Conservation (phyloP, 345 rosid species). For the Barbarea vulgaris region DNA sequence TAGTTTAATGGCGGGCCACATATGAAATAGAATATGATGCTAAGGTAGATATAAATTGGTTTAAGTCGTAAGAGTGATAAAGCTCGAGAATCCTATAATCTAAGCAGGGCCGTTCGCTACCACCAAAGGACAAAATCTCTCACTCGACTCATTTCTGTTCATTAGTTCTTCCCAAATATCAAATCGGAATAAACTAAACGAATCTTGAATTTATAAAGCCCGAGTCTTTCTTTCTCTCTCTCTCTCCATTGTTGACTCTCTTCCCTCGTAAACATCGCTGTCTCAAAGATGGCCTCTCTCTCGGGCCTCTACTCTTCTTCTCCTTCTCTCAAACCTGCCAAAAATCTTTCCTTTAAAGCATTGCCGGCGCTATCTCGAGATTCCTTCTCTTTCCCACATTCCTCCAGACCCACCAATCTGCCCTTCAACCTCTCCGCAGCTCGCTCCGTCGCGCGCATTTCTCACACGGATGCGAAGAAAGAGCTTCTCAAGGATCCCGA, state of each 20-base stretch:
- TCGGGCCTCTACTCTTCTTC: conserved; percentile 68
- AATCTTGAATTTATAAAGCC: neutral
- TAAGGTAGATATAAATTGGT: neutral
- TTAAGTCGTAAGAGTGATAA: conserved; percentile 22
- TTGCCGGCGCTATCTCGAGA: conserved; percentile 34
- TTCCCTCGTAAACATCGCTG: conserved; percentile 42
- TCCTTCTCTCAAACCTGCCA: conserved; percentile 37
- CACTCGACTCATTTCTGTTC: conserved; percentile 2
- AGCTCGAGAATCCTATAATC: conserved; percentile 14
- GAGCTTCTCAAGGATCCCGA: conserved; percentile 69
- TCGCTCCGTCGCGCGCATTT: conserved; percentile 57
- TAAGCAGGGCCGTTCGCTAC: conserved; percentile 35
- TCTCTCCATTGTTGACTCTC: conserved; percentile 22
- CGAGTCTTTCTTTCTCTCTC: conserved; percentile 13
- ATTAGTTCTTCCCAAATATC: conserved; percentile 32
- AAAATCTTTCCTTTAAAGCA: conserved; percentile 37
- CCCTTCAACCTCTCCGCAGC: conserved; percentile 32
- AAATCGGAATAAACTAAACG: neutral
- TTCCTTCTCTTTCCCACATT: conserved; percentile 48
- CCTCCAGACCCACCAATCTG: conserved; percentile 34
- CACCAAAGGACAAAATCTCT: conserved; percentile 38
- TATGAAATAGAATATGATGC: conserved; percentile 22
- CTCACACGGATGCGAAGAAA: conserved; percentile 46
- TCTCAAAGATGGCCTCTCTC: conserved; percentile 38
- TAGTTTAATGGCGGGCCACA: conserved; percentile 6